These are phyloP conservation scores for Breynia disticha DNA, from an alignment of 441 rosid genomes.

Conservation along the genomic window DNA sequence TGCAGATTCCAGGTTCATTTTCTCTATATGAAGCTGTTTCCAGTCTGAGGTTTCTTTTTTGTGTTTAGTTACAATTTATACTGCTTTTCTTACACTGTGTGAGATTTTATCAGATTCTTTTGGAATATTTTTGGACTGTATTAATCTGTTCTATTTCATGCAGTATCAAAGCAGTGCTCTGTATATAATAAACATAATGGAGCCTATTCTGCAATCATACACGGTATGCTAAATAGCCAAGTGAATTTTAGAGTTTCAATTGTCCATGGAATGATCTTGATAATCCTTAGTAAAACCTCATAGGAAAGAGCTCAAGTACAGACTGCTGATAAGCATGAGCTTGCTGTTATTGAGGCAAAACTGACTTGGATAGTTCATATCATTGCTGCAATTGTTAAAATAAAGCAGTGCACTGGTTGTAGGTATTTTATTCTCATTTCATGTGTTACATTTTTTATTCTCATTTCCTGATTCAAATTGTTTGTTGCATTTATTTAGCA, in stretches of 20 bases:
- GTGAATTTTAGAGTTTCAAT: conserved; percentile 5
- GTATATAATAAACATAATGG: conserved; percentile 76
- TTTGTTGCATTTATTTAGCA: conserved; percentile 2
- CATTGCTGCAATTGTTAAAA: conserved; percentile 86
- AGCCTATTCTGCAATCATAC: conserved; percentile 90
- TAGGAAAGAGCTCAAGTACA: conserved; percentile 76
- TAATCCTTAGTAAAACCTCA: conserved; percentile 13
- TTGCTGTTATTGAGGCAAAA: conserved; percentile 82
- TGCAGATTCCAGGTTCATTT: conserved; percentile 92
- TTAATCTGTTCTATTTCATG: conserved; percentile 8
- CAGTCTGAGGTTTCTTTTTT: conserved; percentile 11
- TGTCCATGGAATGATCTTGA: conserved; percentile 2
- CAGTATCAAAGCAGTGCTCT: conserved; percentile 90
- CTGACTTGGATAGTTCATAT: conserved; percentile 97
- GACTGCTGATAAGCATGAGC: conserved; percentile 55
- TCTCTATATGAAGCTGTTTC: conserved; percentile 3
- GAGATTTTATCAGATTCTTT: too few relatives aligned
- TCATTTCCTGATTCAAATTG: conserved; percentile 1
- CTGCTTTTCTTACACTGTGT: not conserved
- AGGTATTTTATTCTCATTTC: conserved; percentile 44
- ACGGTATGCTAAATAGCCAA: conserved; percentile 41
- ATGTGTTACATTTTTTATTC: conserved; percentile 11
- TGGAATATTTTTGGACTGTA: too few relatives aligned
- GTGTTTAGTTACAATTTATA: not conserved
- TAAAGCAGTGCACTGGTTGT: conserved; percentile 77